Evolutionary conservation across 345 rosid genomes (phyloP), one percentile per base, ranked within the genome.

Genomic region (Camelina laxa): DNA sequence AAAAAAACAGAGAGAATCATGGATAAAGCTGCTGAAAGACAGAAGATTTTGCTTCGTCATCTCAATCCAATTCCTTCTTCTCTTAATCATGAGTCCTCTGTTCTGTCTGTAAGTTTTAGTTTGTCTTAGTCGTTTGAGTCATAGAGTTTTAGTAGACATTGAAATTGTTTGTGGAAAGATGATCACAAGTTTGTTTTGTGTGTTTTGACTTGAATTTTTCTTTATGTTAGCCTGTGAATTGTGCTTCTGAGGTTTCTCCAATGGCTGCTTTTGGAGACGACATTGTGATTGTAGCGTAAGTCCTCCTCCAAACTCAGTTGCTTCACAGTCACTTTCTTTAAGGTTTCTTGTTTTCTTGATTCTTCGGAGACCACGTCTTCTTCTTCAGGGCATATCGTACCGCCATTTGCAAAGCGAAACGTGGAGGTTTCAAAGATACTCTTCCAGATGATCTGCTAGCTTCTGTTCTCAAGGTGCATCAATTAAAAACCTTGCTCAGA

Each of bases 391-490:
- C 97, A 0, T 87, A 87, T 35, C 96, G 97, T 47, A 91, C 97
- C 15, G 93, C 97, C 60, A 87, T 95, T 53, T 91, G 99, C 76
- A 95, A 90, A 75, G 77, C 93, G 5, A 95, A 44, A 83, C 92
- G 97, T 9, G 97, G 99, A 60, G 93, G 96, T 64, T 95, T 91
- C 86, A 95, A 95, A 86, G 97, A 95, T 47, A 90, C 99, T 15
- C 86, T 55, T 71, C 84, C 93, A 0, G 99, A 91, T 81, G 99
- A 91, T 80, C 81, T 91, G 7, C 92, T 95, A 19, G 90, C 90
- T 16, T 69, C 89, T 68, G 93, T 95, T 69, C 87, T 95, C 5
- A 91, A 85, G 93, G 98, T 94, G 68, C 38, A 30, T 60, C 4
- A 10, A n/a, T 7, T 5, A 35, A 21, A 69, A 50, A 27, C 4